Evolutionary conservation across 371 early-diverging fungal genomes (phyloP), one percentile per base, ranked within the genome.

Genomic region (Mycotypha africana): DNA sequence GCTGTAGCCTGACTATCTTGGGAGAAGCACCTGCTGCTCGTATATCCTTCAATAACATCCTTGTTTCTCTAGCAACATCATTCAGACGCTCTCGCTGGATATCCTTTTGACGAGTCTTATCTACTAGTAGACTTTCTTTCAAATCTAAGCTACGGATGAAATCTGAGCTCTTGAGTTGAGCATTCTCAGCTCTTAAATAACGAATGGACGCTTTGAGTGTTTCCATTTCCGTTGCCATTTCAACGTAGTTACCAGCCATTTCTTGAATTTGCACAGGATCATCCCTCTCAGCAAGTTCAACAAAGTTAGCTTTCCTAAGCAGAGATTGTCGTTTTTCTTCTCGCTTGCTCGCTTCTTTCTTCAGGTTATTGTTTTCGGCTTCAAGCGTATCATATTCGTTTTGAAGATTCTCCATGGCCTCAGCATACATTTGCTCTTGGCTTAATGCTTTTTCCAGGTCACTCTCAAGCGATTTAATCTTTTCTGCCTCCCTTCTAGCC

Each of bases 181-280:
- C 73, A 62, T 92, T 92, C 58, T 93, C 94, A 17, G 81, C 68
- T 35, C 91, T 80, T 43, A 92, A 42, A 57, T 81, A 91, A 10
- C 84, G 74, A 34, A 91, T 58, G 0, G 87, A 87, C 6, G 84
- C 68, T 54, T 82, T 83, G 26, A 93, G 70, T 0, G 86, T 70
- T 39, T 86, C 85, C 30, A 91, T 34, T 35, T 63, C 50, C 14
- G 45, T 34, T 2, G 45, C 33, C 39, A 58, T 44, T 22, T 63
- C 53, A 35, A 43, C 35, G 23, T 60, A 56, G 22, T 41, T 46
- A 14, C 49, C 36, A 14, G 51, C 50, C 55, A 58, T 56, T 20
- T 49, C 56, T 45, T 56, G 56, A 21, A 56, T 45, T 15, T 45
- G 35, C 17, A 32, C 40, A 12, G 21, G n/a, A 14, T 47, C 44